Evolutionary conservation across 2,329 filamentous ascomycete species (phyloP), one percentile per base, ranked within the genome.

Genomic region (Septoria linicola): DNA sequence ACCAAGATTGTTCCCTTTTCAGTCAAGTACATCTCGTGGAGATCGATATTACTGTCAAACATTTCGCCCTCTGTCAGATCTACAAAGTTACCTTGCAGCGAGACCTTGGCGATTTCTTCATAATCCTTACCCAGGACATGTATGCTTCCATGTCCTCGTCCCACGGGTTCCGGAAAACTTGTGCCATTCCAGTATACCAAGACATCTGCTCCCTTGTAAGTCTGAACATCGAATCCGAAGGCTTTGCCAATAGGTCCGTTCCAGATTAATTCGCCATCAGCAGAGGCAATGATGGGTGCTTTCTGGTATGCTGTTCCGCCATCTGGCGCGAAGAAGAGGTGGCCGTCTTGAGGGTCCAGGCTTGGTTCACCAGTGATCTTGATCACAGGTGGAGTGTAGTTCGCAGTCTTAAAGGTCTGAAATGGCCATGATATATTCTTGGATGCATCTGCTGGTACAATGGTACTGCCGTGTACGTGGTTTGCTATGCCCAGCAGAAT

Each of bases 1-100:
- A 69, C 57, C 16, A 71, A 47, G 1, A 68, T 63, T 0, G 67
- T 70, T 7, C 57, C 63, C 5, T 66, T 49, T 3, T 56, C 32
- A 0, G 66, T 68, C 50, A 69, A 64, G 17, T 61, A 60, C n/a
- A 68, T 64, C 14, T 71, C 69, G 32, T 71, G 69, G 27, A 70
- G 49, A 47, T 71, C 67, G 17, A 61, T 55, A 35, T 59, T 57
- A 14, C 50, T 55, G 17, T 49, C 40, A 47, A 49, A 59, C 2
- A 11, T 40, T 21, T 36, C 40, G 8, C 54, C 54, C 1, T 34
- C 39, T 10, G 45, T 20, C 11, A 55, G 23, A 27, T 58, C 58
- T 2, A 48, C 27, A 23, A 59, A 58, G 19, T 58, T 45, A 1
- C 57, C 58, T 1, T 36, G 48, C 32, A 61, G 41, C 4, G 51